Evolutionary conservation across 768 basidiomycete genomes (phyloP).

Genomic region (Auricularia heimuer): DNA sequence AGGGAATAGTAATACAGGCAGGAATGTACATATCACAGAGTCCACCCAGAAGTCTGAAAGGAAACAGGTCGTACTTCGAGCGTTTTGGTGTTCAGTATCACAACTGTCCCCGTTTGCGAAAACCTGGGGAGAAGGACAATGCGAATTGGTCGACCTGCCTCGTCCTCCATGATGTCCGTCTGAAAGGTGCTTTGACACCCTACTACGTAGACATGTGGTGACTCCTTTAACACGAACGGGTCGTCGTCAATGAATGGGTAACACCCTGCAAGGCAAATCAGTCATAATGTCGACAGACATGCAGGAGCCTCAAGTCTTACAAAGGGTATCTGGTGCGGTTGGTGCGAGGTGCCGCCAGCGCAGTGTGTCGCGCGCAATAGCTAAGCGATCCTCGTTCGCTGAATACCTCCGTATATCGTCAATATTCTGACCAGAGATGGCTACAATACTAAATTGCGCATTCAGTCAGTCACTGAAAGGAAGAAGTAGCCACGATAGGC

Average conservation of each 20-base stretch:
- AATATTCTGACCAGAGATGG: constrained; percentile 86
- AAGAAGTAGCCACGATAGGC: neutral
- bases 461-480: neutral
- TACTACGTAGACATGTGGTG: constrained; percentile 86
- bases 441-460: constrained; percentile 49
- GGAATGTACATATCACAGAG: neutral
- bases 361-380: constrained; percentile 68
- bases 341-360: constrained; percentile 97
- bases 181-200: constrained; percentile 82
- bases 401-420: constrained; percentile 96
- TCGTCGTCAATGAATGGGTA: constrained; percentile 84
- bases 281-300: no score
- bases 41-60: constrained; percentile 22
- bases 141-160: constrained; percentile 26
- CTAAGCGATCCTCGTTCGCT: constrained; percentile 53
- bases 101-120: constrained; percentile 63
- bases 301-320: constrained; percentile 18
- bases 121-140: constrained; percentile 79
- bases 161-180: constrained; percentile 52
- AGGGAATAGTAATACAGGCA: neutral
- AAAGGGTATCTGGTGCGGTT: constrained; percentile 95
- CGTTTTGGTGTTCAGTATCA: constrained; percentile 69
- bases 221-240: constrained; percentile 79
- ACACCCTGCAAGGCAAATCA: constrained; percentile 45
- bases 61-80: constrained; percentile 56